phyloP scores from a whole-genome alignment of 148 eudicot genomes.

The Chenopodium berlandieri region DNA sequence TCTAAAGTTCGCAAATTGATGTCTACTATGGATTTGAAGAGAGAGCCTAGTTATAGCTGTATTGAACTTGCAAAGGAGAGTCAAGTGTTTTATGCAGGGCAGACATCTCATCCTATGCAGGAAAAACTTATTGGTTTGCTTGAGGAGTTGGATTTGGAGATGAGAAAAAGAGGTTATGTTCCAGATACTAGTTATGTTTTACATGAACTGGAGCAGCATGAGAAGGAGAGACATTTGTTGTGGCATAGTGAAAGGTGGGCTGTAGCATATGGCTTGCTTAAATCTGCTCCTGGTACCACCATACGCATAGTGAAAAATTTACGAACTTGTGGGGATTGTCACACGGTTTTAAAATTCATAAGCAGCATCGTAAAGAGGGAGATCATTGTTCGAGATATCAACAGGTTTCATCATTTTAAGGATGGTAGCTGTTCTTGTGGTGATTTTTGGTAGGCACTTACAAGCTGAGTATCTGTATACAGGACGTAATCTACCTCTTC shows the following conservation, averaged over 20 bases:
- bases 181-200: slow-evolving; percentile 62
- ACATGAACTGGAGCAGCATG: slow-evolving; percentile 61
- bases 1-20: slow-evolving; percentile 55
- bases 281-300: slow-evolving; percentile 48
- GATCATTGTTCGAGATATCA: slow-evolving; percentile 66
- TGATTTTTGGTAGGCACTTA: slow-evolving; percentile 60
- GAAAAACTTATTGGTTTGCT: slow-evolving; percentile 43
- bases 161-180: slow-evolving; percentile 64
- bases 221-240: slow-evolving; percentile 64
- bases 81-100: slow-evolving; percentile 62
- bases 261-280: slow-evolving; percentile 70
- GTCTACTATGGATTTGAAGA: slow-evolving; percentile 44
- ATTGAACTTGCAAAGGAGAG: slow-evolving; percentile 61
- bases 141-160: slow-evolving; percentile 57
- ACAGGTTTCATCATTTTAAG: slow-evolving; percentile 70
- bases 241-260: slow-evolving; percentile 85
- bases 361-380: slow-evolving; percentile 45
- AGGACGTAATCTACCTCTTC: too few relatives aligned
- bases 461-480: neutral
- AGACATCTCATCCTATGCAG: slow-evolving; percentile 46
- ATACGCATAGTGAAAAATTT: slow-evolving; percentile 67
- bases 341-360: slow-evolving; percentile 54
- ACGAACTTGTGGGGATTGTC: slow-evolving; percentile 73
- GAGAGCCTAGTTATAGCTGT: slow-evolving; percentile 69
- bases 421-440: slow-evolving; percentile 67